These are phyloP conservation scores for Picea sitchensis DNA, from an alignment of 75 land plant genomes.

Conservation along the genomic window DNA sequence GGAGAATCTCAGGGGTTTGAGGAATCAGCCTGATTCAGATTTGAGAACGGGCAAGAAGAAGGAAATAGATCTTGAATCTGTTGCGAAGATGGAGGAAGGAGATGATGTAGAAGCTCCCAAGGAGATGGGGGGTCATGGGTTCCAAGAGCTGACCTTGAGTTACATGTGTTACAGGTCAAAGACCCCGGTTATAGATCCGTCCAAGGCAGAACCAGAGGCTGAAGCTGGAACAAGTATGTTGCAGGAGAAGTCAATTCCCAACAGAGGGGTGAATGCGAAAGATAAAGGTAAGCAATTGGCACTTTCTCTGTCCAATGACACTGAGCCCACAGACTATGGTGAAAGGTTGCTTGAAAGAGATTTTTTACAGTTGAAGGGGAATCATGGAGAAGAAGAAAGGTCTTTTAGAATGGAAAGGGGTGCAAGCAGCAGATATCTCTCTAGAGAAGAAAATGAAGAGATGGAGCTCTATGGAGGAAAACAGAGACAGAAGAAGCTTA, in stretches of 20 bases:
- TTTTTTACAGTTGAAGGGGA: conserved; percentile 42
- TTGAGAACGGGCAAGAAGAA: neutral
- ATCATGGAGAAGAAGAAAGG: conserved; percentile 1
- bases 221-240: conserved; percentile 9
- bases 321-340: conserved; percentile 12
- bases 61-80: conserved; percentile 2
- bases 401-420: conserved; percentile 10
- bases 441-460: conserved; percentile 15
- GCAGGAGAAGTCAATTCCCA: conserved; percentile 5
- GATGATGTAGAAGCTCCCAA: neutral
- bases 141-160: conserved; percentile 63
- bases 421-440: conserved; percentile 15
- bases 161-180: conserved; percentile 51
- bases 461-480: conserved; percentile 17
- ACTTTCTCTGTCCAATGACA: conserved; percentile 9
- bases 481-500: conserved; percentile 58
- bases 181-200: conserved; percentile 6
- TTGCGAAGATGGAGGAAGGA: neutral
- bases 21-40: neutral
- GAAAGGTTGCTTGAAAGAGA: conserved; percentile 47
- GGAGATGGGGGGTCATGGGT: conserved; percentile 13
- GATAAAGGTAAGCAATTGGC: conserved; percentile 25
- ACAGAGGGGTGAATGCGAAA: conserved; percentile 33
- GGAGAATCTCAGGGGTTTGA: neutral
- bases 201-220: conserved; percentile 13